Conservation (phyloP, 208 protist species). For the Wallacemonas sp. region DNA sequence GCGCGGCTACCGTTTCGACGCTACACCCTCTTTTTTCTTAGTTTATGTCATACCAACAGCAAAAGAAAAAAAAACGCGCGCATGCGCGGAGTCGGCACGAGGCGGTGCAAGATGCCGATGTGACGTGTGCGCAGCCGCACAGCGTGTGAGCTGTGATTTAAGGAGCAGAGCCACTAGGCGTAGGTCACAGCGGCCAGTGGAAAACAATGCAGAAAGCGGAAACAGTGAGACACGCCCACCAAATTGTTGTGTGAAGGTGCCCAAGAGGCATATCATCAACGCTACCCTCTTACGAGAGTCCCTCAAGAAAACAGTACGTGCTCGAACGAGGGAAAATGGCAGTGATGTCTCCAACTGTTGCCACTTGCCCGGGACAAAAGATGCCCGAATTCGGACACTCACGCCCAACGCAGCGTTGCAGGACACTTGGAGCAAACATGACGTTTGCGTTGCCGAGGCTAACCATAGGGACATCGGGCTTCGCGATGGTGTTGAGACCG, state of each 20-base stretch:
- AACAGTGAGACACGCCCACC: not conserved
- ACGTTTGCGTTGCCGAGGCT: constrained; percentile 51
- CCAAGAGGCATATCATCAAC: too few species aligned
- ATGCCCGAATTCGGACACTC: constrained; percentile 62
- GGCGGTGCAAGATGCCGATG: too few species aligned
- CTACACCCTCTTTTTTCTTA: too few species aligned
- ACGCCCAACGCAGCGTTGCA: constrained; percentile 75
- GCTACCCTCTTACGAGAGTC: constrained; percentile 28
- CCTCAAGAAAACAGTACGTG: constrained; percentile 80
- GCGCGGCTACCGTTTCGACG: too few species aligned
- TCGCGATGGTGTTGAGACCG: constrained; percentile 71
- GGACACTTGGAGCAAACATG: constrained; percentile 61
- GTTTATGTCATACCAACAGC: not conserved
- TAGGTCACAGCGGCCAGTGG: too few species aligned
- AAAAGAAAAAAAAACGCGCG: not conserved
- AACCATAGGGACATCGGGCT: constrained; percentile 56
- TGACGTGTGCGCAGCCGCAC: too few species aligned
- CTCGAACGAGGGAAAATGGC: constrained; percentile 71
- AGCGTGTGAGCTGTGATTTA: too few species aligned
- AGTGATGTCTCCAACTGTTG: constrained; percentile 41
- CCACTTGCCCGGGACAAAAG: constrained; percentile 76
- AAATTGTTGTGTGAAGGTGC: too few species aligned
- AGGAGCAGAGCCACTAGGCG: too few species aligned
- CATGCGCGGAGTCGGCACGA: too few species aligned
- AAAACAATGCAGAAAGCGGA: not conserved